Evolutionary conservation across 139 green algal genomes (phyloP).

Genomic region (Picochlorum sp.): DNA sequence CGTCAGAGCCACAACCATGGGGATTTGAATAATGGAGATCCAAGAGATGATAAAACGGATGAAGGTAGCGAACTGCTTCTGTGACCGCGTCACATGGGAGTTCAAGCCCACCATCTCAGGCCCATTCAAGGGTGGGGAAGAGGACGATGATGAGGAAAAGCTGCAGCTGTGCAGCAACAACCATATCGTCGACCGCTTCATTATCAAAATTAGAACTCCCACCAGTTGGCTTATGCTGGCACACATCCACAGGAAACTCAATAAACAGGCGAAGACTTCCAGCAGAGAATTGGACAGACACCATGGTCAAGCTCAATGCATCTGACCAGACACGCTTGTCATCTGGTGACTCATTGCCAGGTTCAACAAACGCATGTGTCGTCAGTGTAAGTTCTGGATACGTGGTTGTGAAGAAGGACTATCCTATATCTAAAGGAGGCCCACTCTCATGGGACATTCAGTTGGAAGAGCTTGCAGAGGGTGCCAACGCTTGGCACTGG

Average conservation of each 20-base stretch:
- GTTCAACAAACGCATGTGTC: conserved; percentile 4
- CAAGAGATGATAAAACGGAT: neutral
- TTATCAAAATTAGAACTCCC: conserved; percentile 10
- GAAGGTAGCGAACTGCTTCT: conserved; percentile 5
- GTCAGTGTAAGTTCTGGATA: conserved; percentile 9
- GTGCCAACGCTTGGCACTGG: conserved; percentile 16
- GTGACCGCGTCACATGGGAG: neutral
- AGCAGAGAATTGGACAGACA: conserved; percentile 26
- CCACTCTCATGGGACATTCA: conserved; percentile 33
- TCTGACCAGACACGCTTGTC: conserved; percentile 4
- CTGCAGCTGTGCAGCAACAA: conserved; percentile 1
- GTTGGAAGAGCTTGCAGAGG: conserved; percentile 25
- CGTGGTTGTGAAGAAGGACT: conserved; percentile 18
- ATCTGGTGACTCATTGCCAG: conserved; percentile 6
- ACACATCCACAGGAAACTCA: conserved; percentile 9
- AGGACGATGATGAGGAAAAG: neutral
- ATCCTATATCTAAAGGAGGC: conserved; percentile 25
- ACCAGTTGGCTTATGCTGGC: conserved; percentile 25
- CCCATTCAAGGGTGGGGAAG: conserved; percentile 2
- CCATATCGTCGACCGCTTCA: neutral
- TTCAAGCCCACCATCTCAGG: conserved; percentile 3
- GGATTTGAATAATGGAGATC: neutral
- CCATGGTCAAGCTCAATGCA: conserved; percentile 15
- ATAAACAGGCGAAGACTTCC: neutral
- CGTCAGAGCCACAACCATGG: conserved; percentile 2